phyloP scores from a whole-genome alignment of 768 basidiomycete genomes.

The Tylopilus cervinicoccineus region DNA sequence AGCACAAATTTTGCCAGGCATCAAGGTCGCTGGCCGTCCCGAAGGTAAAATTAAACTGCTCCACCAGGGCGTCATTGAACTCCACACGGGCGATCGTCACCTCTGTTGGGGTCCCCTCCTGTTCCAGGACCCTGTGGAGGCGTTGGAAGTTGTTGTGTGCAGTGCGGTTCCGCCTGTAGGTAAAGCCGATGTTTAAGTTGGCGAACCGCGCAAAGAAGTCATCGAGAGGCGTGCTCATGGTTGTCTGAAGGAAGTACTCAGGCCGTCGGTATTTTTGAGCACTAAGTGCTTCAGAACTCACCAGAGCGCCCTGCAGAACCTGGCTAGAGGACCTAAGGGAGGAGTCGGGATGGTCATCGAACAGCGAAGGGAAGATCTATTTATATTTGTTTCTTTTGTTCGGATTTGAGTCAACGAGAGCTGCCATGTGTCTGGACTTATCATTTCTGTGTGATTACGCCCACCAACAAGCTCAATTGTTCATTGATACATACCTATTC shows the following conservation, averaged over 20 bases:
- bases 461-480: not conserved
- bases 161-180: conserved; percentile 9
- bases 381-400: conserved; percentile 7
- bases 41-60: conserved; percentile 24
- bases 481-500: not conserved
- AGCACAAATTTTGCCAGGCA: conserved; percentile 27
- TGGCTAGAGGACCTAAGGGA: not conserved
- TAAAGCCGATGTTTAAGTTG: conserved; percentile 7
- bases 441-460: conserved; percentile 9
- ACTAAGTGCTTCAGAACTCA: not conserved
- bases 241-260: not conserved
- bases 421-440: not conserved
- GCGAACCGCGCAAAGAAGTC: conserved; percentile 23
- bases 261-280: not conserved
- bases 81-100: not conserved
- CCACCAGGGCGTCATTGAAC: conserved; percentile 20
- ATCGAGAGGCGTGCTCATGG: conserved; percentile 18
- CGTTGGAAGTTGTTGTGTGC: conserved; percentile 21
- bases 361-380: not conserved
- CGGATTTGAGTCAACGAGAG: not conserved
- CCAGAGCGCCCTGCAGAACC: not conserved
- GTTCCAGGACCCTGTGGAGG: conserved; percentile 5
- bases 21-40: conserved; percentile 16
- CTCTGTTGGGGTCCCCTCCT: not conserved
- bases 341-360: not conserved